A percentile compares a stretch with the other conserved stretches of the same genome.
Evolutionary conservation across 148 eudicot genomes (phyloP).

Genomic region (Camellia japonica): DNA sequence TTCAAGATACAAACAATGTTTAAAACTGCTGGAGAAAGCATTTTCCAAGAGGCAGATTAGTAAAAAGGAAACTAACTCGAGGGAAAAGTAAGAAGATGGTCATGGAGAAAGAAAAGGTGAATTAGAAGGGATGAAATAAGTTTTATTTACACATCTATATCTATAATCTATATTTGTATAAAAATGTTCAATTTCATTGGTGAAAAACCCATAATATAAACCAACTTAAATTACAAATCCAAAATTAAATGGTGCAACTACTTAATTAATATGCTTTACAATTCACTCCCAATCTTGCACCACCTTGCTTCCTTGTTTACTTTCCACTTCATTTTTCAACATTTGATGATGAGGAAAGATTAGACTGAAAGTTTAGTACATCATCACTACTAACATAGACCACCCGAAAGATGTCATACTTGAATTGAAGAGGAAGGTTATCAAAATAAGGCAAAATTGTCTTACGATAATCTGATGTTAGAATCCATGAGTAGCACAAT

Average conservation of each 20-base stretch:
- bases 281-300: slow-evolving; percentile 4
- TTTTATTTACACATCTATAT: too few species aligned
- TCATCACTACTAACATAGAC: slow-evolving; percentile 37
- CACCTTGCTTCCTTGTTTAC: slow-evolving; percentile 8
- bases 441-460: slow-evolving; percentile 31
- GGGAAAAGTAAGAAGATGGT: too few species aligned
- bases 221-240: not conserved
- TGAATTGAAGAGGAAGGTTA: slow-evolving; percentile 18
- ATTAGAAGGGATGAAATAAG: too few species aligned
- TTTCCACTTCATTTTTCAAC: slow-evolving; percentile 23
- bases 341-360: slow-evolving; percentile 13
- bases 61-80: too few species aligned
- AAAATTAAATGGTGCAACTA: not conserved
- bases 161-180: too few species aligned
- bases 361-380: slow-evolving; percentile 8
- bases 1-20: too few species aligned
- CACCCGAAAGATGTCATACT: slow-evolving; percentile 44
- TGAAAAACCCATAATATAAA: not conserved
- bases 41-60: too few species aligned
- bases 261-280: not conserved
- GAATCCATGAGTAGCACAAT: slow-evolving; percentile 28
- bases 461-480: slow-evolving; percentile 24
- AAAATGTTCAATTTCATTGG: not conserved
- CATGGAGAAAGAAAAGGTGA: too few species aligned
- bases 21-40: too few species aligned